Evolutionary conservation across 2,329 filamentous ascomycete genomes (phyloP).

Genomic region (Truncatella angustata): DNA sequence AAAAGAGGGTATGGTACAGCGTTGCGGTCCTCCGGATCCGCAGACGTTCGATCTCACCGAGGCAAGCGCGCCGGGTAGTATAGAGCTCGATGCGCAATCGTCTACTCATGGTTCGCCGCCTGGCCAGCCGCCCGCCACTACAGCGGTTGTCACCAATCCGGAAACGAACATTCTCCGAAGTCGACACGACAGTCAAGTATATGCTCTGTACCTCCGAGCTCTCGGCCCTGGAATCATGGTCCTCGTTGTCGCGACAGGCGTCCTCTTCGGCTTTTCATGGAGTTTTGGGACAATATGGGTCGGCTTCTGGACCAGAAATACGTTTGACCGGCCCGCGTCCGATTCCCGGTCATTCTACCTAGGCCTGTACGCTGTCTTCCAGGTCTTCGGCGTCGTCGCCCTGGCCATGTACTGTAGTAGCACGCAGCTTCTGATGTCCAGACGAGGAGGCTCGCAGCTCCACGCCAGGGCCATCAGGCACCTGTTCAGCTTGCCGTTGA

Average conservation of each 20-base stretch:
- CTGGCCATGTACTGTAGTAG: not conserved
- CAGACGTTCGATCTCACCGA: not conserved
- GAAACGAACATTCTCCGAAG: not conserved
- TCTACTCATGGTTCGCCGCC: not conserved
- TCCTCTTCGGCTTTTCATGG: not conserved
- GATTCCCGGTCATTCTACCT: not conserved
- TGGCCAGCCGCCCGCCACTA: not conserved
- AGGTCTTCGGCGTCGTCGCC: not conserved
- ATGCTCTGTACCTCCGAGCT: not conserved
- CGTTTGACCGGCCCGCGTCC: not conserved
- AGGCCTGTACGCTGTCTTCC: not conserved
- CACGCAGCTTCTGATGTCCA: not conserved
- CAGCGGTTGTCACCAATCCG: not conserved
- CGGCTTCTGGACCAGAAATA: not conserved
- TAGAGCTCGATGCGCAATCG: not conserved
- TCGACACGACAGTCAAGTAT: not conserved
- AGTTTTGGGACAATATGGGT: not conserved
- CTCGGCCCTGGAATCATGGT: not conserved
- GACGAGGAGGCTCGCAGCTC: not conserved
- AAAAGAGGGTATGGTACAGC: not conserved
- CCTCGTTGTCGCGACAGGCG: not conserved
- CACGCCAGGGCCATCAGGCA: not conserved
- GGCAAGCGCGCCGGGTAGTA: not conserved
- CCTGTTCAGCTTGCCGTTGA: conserved; percentile 17
- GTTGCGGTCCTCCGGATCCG: not conserved